phyloP scores from a whole-genome alignment of 257 asterid species.

The Plantago major region DNA sequence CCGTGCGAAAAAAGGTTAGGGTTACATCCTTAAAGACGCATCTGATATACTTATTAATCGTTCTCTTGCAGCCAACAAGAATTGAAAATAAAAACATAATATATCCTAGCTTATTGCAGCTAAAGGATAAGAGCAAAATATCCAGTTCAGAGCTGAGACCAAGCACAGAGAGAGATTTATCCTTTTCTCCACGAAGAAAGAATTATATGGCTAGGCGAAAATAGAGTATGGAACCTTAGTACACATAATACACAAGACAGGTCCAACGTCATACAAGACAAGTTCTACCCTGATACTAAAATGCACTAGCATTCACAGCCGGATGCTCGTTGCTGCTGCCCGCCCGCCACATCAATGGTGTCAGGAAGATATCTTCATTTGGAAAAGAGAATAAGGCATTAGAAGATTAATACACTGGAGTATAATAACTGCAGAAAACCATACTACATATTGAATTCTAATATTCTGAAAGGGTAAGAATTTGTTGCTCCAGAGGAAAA shows the following conservation, averaged over 20 bases:
- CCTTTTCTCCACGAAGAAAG: background rate
- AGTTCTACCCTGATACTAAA: background rate
- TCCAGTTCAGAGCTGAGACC: too few relatives aligned
- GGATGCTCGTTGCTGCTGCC: conserved; percentile 57
- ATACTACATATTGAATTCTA: too few relatives aligned
- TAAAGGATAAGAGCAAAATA: too few relatives aligned
- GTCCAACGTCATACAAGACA: background rate
- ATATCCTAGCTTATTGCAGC: too few relatives aligned
- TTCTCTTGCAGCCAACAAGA: too few relatives aligned
- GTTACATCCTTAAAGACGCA: too few relatives aligned
- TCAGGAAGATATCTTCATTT: conserved; percentile 13
- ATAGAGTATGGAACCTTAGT: background rate
- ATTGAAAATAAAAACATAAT: too few relatives aligned
- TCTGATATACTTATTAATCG: too few relatives aligned
- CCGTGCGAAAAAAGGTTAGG: too few relatives aligned
- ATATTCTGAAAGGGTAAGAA: too few relatives aligned
- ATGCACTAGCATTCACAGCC: conserved; percentile 55
- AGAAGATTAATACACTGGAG: too few relatives aligned
- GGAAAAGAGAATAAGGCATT: background rate
- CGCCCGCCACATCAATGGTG: conserved; percentile 53
- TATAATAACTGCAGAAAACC: too few relatives aligned
- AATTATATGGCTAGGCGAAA: background rate
- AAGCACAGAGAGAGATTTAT: background rate
- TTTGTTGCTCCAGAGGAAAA: background rate
- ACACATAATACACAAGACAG: background rate